Percentiles rank a stretch among this genome's conserved stretches.
Evolutionary conservation across 2,329 filamentous ascomycete genomes (phyloP).

Genomic region (Aspergillus chevalieri): DNA sequence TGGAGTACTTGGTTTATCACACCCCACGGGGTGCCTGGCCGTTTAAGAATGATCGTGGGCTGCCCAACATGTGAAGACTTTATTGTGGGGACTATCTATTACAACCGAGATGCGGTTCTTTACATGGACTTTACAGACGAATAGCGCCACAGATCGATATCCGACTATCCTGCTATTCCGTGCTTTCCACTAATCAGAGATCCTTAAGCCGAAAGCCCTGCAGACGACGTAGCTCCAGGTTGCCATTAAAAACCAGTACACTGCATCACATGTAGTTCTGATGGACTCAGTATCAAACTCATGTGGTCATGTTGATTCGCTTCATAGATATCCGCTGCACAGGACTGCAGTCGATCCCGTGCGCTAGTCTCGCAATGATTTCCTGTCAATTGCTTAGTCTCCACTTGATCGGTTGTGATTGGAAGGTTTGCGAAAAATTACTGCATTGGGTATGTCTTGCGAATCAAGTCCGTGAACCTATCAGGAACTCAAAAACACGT

Average conservation of each 20-base stretch:
- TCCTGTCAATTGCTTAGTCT: background rate
- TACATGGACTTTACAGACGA: background rate
- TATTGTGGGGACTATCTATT: background rate
- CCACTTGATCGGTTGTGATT: background rate
- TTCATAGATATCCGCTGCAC: background rate
- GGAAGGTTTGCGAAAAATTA: background rate
- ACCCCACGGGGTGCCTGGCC: background rate
- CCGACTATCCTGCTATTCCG: background rate
- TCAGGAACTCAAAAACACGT: background rate
- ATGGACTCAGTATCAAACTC: background rate
- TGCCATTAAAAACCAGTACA: background rate
- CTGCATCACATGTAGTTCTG: background rate
- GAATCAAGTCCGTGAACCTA: background rate
- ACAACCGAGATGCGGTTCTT: background rate
- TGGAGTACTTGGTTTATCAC: background rate
- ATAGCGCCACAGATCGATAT: background rate
- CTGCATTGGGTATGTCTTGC: background rate
- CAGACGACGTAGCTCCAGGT: no score
- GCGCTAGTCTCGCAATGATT: background rate
- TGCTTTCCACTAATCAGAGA: background rate
- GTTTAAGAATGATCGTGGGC: background rate
- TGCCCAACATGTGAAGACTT: background rate
- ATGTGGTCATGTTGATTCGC: background rate
- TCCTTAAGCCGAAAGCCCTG: background rate
- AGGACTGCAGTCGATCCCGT: background rate